A percentile compares a stretch with the other conserved stretches of the same genome.
Evolutionary conservation across 305 asterid genomes (phyloP).

Genomic region (Euphrasia arctica): DNA sequence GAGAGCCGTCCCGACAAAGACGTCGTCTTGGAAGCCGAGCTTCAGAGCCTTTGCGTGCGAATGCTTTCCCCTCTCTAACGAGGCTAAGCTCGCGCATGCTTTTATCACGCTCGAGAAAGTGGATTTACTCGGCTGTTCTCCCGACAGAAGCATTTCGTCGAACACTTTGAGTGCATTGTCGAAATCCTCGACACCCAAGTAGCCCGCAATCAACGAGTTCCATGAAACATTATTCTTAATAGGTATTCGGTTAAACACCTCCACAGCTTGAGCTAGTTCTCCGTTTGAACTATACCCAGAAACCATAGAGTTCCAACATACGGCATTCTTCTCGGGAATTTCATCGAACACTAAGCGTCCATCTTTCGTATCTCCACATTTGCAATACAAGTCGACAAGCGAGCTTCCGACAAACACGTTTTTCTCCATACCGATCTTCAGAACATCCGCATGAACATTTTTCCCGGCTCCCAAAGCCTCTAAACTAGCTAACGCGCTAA

Average conservation of each 20-base stretch:
- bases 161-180: slow-evolving; percentile 48
- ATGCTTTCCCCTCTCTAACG: slow-evolving; percentile 59
- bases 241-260: slow-evolving; percentile 56
- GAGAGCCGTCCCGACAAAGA: slow-evolving; percentile 67
- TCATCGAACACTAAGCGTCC: slow-evolving; percentile 53
- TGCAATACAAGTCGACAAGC: slow-evolving; percentile 65
- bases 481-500: slow-evolving; percentile 57
- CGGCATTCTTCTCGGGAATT: slow-evolving; percentile 49
- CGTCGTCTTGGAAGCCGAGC: slow-evolving; percentile 54
- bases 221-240: slow-evolving; percentile 51
- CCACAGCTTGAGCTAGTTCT: slow-evolving; percentile 48
- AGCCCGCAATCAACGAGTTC: slow-evolving; percentile 72
- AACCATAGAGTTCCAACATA: slow-evolving; percentile 73
- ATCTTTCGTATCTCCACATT: slow-evolving; percentile 53
- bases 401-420: slow-evolving; percentile 55
- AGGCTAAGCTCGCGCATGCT: slow-evolving; percentile 71
- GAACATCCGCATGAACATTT: slow-evolving; percentile 54
- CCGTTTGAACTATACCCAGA: slow-evolving; percentile 70
- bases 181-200: slow-evolving; percentile 40
- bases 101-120: slow-evolving; percentile 72
- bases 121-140: slow-evolving; percentile 57
- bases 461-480: slow-evolving; percentile 51
- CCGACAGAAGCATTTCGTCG: slow-evolving; percentile 52
- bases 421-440: slow-evolving; percentile 47
- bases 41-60: slow-evolving; percentile 57